These are phyloP conservation scores for Hansenula sp. DNA, from an alignment of 1,139 yeast genomes.

Conservation along the genomic window DNA sequence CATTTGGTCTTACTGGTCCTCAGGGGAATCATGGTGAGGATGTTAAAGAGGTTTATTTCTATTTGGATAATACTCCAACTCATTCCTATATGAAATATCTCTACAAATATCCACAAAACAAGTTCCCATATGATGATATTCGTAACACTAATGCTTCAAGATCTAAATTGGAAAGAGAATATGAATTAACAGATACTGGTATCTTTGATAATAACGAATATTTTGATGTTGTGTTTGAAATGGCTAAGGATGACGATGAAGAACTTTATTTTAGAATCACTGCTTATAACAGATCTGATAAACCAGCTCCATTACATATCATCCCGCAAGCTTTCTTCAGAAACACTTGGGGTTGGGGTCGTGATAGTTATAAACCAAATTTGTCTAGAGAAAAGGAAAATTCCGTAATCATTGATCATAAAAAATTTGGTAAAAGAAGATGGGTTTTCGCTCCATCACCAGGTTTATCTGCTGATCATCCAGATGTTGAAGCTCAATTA, in stretches of 20 bases:
- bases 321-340: conserved; percentile 84
- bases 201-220: conserved; percentile 75
- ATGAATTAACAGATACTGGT: conserved; percentile 72
- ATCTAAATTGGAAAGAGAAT: conserved; percentile 52
- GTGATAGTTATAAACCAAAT: conserved; percentile 52
- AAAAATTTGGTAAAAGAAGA: conserved; percentile 68
- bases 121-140: conserved; percentile 79
- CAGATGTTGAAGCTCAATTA: conserved; percentile 70
- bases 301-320: conserved; percentile 84
- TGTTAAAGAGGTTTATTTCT: conserved; percentile 72
- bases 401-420: conserved; percentile 60
- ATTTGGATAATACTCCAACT: conserved; percentile 88
- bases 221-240: conserved; percentile 86
- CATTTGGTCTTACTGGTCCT: conserved; percentile 87
- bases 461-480: conserved; percentile 52
- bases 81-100: conserved; percentile 91
- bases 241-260: conserved; percentile 83
- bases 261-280: conserved; percentile 82
- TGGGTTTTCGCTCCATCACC: conserved; percentile 88
- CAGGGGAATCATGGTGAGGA: conserved; percentile 97
- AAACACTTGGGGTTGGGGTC: conserved; percentile 93
- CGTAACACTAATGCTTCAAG: conserved; percentile 66
- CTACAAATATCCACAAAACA: conserved; percentile 85
- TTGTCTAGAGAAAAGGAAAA: conserved; percentile 39
- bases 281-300: conserved; percentile 80